Evolutionary conservation across 2,329 filamentous ascomycete genomes (phyloP), one percentile per base, ranked within the genome.

Genomic region (Xylariaceae sp.): DNA sequence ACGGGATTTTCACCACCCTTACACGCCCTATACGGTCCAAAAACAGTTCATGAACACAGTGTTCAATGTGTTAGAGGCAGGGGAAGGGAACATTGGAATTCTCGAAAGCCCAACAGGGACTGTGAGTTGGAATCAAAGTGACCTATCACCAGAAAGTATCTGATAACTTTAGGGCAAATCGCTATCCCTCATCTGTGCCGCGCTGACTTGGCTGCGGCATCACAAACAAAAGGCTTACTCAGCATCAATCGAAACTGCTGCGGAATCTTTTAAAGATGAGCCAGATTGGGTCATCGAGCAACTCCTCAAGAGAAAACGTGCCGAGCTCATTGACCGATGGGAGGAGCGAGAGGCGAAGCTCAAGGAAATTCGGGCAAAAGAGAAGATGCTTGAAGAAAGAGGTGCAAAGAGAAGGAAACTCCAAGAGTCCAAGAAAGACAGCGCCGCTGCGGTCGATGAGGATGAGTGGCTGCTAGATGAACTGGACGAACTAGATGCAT

Each of bases 31-130:
- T 69, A 81, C 88, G 47, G 94, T 96, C 41, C 92, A 97, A 65
- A 78, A 87, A 42, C 77, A 93, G 60, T 95, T 97, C 66, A 97
- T 97, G 92, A 84, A 79, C 60, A 81, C 87, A 1, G 79, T 94
- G 5, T 96, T 96, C 66, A 73, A 83, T 45, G 89, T 90, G 54
- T 81, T 96, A 22, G 85, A 95, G 60, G 65, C 64, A 19, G 81
- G 81, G 5, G 70, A 87, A 40, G 87, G 89, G 9, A 89, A 92
- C 64, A 78, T 96, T 43, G 92, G 89, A 31, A 91, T 97, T 41
- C 86, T 97, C 42, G 92, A 97, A 67, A 96, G 90, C 42, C 92
- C 92, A n/a, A 97, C 92, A 40, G 92, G 92, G 69, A 88, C 83
- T 56, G 79, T 80, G 66, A 28, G 22, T 28, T 28, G 14, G 31